Evolutionary conservation across 805 yeast genomes (phyloP).

Genomic region (Wickerhamiella spandovensis): DNA sequence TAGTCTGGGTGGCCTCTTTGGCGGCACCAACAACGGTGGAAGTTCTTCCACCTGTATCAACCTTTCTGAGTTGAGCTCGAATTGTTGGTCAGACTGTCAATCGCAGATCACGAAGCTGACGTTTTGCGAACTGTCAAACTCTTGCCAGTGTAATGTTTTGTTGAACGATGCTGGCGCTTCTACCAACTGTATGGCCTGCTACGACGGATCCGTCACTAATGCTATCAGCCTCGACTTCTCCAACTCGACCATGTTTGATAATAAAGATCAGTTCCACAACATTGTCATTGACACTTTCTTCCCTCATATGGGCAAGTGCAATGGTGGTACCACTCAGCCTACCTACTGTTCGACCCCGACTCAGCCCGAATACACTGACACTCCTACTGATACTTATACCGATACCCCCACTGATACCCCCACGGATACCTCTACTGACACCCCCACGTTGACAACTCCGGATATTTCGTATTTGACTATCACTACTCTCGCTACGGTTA

Average conservation of each 20-base stretch:
- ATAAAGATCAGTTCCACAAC: slow-evolving; percentile 9
- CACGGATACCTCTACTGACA: background rate
- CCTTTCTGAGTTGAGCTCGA: background rate
- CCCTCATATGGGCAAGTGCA: background rate
- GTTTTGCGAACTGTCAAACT: background rate
- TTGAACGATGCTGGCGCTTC: background rate
- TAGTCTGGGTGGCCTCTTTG: background rate
- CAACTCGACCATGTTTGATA: slow-evolving; percentile 8
- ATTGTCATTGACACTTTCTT: slow-evolving; percentile 13
- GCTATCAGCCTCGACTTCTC: slow-evolving; percentile 9
- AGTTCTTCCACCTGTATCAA: background rate
- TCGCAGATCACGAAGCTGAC: slow-evolving; percentile 1
- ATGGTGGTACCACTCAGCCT: background rate
- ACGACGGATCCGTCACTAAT: background rate
- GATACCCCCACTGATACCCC: background rate
- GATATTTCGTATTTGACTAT: background rate
- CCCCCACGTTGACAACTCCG: slow-evolving; percentile 1
- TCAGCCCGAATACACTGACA: background rate
- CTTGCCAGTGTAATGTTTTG: slow-evolving; percentile 1
- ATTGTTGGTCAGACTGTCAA: slow-evolving; percentile 3
- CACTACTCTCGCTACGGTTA: background rate
- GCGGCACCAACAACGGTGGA: background rate
- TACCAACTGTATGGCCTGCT: slow-evolving; percentile 3
- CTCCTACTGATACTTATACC: background rate
- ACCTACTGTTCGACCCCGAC: background rate